phyloP scores from a whole-genome alignment of 139 green algal species.

The Raphidocelis subcapitata region DNA sequence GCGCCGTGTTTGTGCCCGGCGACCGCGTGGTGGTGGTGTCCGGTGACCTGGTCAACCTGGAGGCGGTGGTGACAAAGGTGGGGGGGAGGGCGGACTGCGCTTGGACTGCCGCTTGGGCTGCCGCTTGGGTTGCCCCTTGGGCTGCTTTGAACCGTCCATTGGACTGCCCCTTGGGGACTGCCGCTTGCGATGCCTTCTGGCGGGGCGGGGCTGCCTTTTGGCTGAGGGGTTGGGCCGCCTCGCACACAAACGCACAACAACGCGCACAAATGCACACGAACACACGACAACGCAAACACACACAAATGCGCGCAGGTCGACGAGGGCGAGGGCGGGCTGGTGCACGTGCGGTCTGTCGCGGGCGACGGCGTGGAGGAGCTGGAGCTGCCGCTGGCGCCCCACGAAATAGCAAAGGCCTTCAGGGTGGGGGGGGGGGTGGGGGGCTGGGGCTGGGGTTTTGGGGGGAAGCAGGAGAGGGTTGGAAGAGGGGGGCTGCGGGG shows the following conservation, averaged over 20 bases:
- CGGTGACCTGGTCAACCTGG: slow-evolving; percentile 86
- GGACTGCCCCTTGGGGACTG: slow-evolving; percentile 1
- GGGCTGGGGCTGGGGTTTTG: not conserved
- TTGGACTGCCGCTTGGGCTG: no score
- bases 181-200: no score
- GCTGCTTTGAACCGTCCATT: no score
- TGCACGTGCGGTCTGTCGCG: not conserved
- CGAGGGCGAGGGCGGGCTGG: not conserved
- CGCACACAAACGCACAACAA: no score
- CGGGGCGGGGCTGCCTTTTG: no score
- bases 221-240: no score
- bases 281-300: no score
- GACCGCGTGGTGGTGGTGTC: slow-evolving; percentile 64
- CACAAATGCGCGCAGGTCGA: no score
- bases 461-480: no score
- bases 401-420: slow-evolving; percentile 79
- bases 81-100: slow-evolving; percentile 3
- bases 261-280: no score
- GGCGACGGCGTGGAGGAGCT: slow-evolving; percentile 27
- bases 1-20: slow-evolving; percentile 29
- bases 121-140: no score
- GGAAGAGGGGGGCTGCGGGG: no score
- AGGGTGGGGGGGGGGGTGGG: slow-evolving; percentile 30
- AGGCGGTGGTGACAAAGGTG: slow-evolving; percentile 60
- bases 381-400: slow-evolving; percentile 46